A percentile compares a stretch with the other conserved stretches of the same genome.
These are phyloP conservation scores for Sclerotinia trifoliorum DNA, from an alignment of 2,329 filamentous ascomycete species.

Conservation along the genomic window DNA sequence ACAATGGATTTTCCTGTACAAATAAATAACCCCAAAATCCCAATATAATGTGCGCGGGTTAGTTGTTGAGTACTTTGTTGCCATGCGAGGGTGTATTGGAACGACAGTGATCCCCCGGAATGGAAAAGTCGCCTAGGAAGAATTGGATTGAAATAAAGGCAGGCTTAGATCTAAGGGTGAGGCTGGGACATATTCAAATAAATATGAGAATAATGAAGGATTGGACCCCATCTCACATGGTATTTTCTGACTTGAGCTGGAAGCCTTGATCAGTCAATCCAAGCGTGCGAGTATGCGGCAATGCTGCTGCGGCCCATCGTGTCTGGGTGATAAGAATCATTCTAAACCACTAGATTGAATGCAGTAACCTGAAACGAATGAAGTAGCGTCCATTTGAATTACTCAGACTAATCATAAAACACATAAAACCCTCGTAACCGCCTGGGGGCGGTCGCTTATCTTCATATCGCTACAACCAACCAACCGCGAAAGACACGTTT, in stretches of 20 bases:
- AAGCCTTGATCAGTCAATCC: conserved; percentile 3
- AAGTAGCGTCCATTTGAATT: conserved; percentile 8
- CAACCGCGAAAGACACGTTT: conserved; percentile 10
- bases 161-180: conserved; percentile 13
- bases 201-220: conserved; percentile 22
- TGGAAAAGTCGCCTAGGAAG: neutral
- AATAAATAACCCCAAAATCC: conserved; percentile 2
- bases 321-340: conserved; percentile 10
- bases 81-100: neutral
- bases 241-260: conserved; percentile 10
- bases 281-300: conserved; percentile 15
- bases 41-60: neutral
- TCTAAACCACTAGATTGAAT: conserved; percentile 16
- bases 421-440: conserved; percentile 14
- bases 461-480: conserved; percentile 13
- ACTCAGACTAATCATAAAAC: conserved; percentile 17
- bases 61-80: neutral
- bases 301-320: conserved; percentile 15
- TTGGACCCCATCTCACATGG: conserved; percentile 22
- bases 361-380: conserved; percentile 11
- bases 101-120: neutral
- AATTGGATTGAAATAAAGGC: neutral
- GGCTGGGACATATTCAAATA: conserved; percentile 7
- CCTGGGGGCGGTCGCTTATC: conserved; percentile 22
- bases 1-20: neutral